A percentile compares a stretch with the other conserved stretches of the same genome.
Evolutionary conservation across 1,284 basidiomycete genomes (phyloP).

Genomic region (Wolfiporia cocos): DNA sequence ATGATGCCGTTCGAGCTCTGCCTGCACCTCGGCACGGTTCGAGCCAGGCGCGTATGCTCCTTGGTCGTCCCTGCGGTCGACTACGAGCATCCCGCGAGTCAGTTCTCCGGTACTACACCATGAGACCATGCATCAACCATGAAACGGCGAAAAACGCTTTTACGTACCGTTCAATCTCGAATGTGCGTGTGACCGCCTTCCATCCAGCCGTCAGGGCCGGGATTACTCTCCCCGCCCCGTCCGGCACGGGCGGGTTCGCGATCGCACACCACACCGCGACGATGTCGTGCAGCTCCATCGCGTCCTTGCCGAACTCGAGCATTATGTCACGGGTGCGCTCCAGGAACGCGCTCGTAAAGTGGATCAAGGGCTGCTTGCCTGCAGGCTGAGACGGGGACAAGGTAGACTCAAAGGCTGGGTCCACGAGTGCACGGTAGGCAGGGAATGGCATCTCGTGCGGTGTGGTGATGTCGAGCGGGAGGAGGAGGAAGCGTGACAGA

Average conservation of each 20-base stretch:
- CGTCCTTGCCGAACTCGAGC: slow-evolving; percentile 71
- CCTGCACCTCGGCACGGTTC: slow-evolving; percentile 58
- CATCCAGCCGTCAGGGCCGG: slow-evolving; percentile 41
- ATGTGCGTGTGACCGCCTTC: slow-evolving; percentile 44
- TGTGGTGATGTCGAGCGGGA: slow-evolving; percentile 80
- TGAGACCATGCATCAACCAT: background rate
- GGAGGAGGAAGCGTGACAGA: slow-evolving; percentile 60
- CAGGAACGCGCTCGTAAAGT: slow-evolving; percentile 79
- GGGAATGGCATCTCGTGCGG: slow-evolving; percentile 74
- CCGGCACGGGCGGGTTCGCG: slow-evolving; percentile 46
- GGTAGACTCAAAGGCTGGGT: slow-evolving; percentile 46
- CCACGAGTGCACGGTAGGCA: slow-evolving; percentile 47
- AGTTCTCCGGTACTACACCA: slow-evolving; percentile 37
- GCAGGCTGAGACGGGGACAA: slow-evolving; percentile 36
- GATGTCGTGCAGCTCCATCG: slow-evolving; percentile 83
- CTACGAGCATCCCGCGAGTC: slow-evolving; percentile 73
- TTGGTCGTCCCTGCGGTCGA: slow-evolving; percentile 58
- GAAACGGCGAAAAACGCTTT: background rate
- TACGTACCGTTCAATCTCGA: slow-evolving; percentile 66
- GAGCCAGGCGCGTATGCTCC: slow-evolving; percentile 54
- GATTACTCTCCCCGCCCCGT: slow-evolving; percentile 17
- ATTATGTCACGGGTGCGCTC: slow-evolving; percentile 69
- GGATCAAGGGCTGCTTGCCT: slow-evolving; percentile 49
- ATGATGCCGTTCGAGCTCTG: slow-evolving; percentile 36
- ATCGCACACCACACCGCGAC: slow-evolving; percentile 79